A percentile compares a stretch with the other conserved stretches of the same genome.
phyloP scores from a whole-genome alignment of 2,329 filamentous ascomycete species.

The Fusarium brachygibbosum region DNA sequence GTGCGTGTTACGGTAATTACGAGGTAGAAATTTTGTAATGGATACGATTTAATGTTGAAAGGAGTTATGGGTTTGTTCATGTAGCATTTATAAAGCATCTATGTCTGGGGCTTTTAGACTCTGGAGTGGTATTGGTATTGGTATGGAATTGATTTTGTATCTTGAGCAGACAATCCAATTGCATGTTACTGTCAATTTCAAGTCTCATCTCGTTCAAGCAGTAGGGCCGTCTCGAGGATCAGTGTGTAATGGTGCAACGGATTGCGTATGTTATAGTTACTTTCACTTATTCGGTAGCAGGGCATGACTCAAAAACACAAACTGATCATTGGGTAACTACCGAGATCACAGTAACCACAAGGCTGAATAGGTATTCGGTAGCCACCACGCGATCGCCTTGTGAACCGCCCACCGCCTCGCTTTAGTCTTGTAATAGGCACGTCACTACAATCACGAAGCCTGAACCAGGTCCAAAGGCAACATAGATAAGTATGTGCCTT shows the following conservation, averaged over 20 bases:
- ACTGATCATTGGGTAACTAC: not conserved
- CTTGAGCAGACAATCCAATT: not conserved
- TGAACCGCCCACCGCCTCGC: not conserved
- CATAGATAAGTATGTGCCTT: not conserved
- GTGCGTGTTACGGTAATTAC: not conserved
- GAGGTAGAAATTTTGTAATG: not conserved
- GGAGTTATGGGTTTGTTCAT: slow-evolving; percentile 7
- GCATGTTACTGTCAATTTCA: too few relatives aligned
- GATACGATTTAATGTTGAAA: not conserved
- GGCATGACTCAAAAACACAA: not conserved
- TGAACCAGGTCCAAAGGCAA: not conserved
- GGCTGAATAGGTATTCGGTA: not conserved
- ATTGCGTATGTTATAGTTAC: not conserved
- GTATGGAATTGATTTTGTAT: not conserved
- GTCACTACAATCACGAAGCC: not conserved
- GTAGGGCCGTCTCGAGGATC: too few relatives aligned
- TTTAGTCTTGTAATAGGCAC: slow-evolving; percentile 1
- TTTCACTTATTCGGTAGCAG: not conserved
- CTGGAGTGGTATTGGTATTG: not conserved
- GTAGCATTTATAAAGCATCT: not conserved
- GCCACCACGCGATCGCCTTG: not conserved
- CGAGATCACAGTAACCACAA: not conserved
- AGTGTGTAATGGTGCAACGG: too few relatives aligned
- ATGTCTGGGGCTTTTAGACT: not conserved
- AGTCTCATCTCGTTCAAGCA: too few relatives aligned